Conservation (phyloP, 2,329 filamentous ascomycete genomes). For the Calonectria pteridis region DNA sequence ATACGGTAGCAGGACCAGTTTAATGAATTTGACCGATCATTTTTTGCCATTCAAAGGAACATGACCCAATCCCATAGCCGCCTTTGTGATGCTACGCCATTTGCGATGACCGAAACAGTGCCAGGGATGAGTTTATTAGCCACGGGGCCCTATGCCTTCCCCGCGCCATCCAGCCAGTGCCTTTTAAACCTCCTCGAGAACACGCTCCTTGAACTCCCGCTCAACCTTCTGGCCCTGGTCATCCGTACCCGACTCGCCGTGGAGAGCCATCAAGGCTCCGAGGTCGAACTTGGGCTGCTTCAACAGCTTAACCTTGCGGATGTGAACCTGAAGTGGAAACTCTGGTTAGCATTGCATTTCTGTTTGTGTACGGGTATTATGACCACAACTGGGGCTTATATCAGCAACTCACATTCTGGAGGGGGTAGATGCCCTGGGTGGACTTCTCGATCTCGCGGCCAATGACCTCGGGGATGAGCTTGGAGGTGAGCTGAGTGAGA, state of each 20-base stretch:
- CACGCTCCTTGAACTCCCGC: conserved; percentile 98
- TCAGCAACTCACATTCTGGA: conserved; percentile 86
- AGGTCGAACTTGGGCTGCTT: conserved; percentile 99
- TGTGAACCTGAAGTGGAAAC: conserved; percentile 82
- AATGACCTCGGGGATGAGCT: conserved; percentile 99
- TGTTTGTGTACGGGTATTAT: background rate
- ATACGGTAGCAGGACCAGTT: conserved; percentile 33
- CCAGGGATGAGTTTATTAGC: conserved; percentile 52
- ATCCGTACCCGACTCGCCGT: conserved; percentile 96
- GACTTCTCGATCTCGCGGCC: conserved; percentile 99
- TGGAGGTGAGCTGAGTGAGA: conserved; percentile 94
- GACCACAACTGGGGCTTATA: background rate
- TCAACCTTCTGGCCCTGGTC: conserved; percentile 99
- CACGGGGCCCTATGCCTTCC: conserved; percentile 49
- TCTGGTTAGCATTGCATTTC: background rate
- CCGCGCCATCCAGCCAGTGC: conserved; percentile 48
- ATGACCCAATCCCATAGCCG: conserved; percentile 56
- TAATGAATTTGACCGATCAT: conserved; percentile 45
- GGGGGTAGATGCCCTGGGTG: conserved; percentile 98
- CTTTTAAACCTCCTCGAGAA: conserved; percentile 91
- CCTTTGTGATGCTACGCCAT: conserved; percentile 59
- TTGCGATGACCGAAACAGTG: conserved; percentile 59
- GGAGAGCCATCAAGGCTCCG: conserved; percentile 93
- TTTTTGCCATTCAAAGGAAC: conserved; percentile 54
- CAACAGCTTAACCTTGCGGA: conserved; percentile 99